Percentiles rank a stretch among this genome's conserved stretches.
Conservation (phyloP, 2,329 filamentous ascomycete species). For the Chaetomiaceae sp. region DNA sequence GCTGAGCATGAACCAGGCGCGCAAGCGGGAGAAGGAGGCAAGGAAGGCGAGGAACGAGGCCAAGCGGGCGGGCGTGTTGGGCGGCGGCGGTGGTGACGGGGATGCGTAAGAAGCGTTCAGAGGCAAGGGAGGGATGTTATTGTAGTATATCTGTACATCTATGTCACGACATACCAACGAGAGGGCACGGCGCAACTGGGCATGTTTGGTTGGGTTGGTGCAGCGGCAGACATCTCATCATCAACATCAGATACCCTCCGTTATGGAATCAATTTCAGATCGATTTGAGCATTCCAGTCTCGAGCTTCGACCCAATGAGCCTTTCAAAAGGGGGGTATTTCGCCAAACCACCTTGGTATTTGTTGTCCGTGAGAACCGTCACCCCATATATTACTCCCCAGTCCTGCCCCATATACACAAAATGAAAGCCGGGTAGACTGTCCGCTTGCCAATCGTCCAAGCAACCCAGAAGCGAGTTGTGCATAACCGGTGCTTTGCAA, state of each 20-base stretch:
- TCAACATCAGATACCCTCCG: slow-evolving; percentile 3
- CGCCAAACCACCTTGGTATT: neutral
- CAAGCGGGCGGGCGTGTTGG: slow-evolving; percentile 20
- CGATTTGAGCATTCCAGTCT: slow-evolving; percentile 3
- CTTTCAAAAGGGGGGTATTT: slow-evolving; percentile 5
- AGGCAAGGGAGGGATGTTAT: too few relatives aligned
- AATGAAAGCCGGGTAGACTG: too few relatives aligned
- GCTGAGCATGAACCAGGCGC: slow-evolving; percentile 62
- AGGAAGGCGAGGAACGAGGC: slow-evolving; percentile 35
- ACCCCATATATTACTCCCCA: slow-evolving; percentile 2
- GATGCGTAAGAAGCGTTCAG: neutral
- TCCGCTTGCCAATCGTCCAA: neutral
- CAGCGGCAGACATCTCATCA: neutral
- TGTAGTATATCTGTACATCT: too few relatives aligned
- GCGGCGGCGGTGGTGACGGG: neutral
- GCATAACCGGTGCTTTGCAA: too few relatives aligned
- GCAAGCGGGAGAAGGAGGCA: slow-evolving; percentile 58
- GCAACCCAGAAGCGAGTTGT: neutral
- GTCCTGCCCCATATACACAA: neutral
- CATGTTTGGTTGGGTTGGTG: neutral
- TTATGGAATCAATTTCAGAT: neutral
- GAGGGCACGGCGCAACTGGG: too few relatives aligned
- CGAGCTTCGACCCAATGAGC: slow-evolving; percentile 4
- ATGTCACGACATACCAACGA: too few relatives aligned
- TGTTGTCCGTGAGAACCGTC: slow-evolving; percentile 7